Evolutionary conservation across 202 grass and related monocot species (phyloP).

Genomic region (Setaria viridis): DNA sequence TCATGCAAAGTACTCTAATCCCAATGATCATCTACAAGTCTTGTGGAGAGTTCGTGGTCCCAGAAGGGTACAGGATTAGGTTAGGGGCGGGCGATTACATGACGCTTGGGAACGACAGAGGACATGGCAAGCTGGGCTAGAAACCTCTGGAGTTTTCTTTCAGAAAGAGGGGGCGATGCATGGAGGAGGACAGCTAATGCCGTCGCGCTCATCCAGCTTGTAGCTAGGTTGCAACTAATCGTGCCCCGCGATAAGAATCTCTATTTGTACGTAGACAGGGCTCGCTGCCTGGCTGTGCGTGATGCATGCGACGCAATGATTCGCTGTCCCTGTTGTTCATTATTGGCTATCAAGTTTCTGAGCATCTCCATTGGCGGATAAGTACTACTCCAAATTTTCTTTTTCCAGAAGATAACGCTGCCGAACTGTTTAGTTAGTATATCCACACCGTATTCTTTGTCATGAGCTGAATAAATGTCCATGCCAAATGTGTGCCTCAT

Average conservation of each 20-base stretch:
- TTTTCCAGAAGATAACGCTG: neutral
- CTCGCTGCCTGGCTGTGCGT: neutral
- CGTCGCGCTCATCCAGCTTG: slow-evolving; percentile 48
- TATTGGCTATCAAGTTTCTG: slow-evolving; percentile 29
- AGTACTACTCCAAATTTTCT: neutral
- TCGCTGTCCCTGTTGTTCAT: slow-evolving; percentile 44
- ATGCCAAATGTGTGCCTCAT: neutral
- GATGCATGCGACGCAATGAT: slow-evolving; percentile 34
- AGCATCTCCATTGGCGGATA: slow-evolving; percentile 45
- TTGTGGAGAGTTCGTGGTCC: slow-evolving; percentile 15
- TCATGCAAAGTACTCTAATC: neutral
- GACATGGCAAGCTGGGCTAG: neutral
- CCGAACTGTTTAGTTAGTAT: neutral
- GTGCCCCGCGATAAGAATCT: slow-evolving; percentile 28
- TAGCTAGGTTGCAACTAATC: slow-evolving; percentile 45
- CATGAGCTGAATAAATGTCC: neutral
- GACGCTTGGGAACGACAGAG: neutral
- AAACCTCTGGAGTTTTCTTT: slow-evolving; percentile 36
- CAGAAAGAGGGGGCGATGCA: neutral
- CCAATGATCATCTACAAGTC: neutral
- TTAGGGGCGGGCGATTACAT: too few species aligned
- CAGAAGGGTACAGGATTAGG: neutral
- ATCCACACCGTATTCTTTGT: neutral
- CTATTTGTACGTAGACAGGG: slow-evolving; percentile 23
- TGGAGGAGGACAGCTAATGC: slow-evolving; percentile 36